These are phyloP conservation scores for Apiotrichum siamense DNA, from an alignment of 1,284 basidiomycete species.

Conservation along the genomic window DNA sequence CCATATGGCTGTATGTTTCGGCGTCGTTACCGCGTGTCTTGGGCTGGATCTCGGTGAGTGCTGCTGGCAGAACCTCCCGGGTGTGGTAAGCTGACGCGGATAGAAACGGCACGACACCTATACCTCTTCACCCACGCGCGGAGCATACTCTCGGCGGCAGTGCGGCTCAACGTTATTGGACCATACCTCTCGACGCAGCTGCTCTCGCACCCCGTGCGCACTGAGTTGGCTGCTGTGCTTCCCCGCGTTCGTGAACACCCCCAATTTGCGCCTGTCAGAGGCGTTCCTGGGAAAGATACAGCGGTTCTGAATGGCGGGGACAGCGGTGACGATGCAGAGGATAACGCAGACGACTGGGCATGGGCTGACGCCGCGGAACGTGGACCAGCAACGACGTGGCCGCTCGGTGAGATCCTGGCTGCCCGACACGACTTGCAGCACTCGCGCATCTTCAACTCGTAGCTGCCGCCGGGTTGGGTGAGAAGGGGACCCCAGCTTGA, in stretches of 20 bases:
- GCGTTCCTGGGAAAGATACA: neutral
- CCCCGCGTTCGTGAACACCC: neutral
- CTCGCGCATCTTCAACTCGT: slow-evolving; percentile 84
- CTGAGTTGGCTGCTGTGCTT: slow-evolving; percentile 39
- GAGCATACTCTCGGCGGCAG: slow-evolving; percentile 78
- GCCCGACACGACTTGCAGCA: slow-evolving; percentile 89
- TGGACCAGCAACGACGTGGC: slow-evolving; percentile 83
- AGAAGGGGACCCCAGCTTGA: no score
- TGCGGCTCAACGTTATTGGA: slow-evolving; percentile 84
- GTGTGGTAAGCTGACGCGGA: neutral
- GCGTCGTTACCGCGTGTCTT: slow-evolving; percentile 69
- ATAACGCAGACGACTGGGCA: slow-evolving; percentile 27
- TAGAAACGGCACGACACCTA: slow-evolving; percentile 67
- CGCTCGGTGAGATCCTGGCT: slow-evolving; percentile 87
- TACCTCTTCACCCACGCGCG: slow-evolving; percentile 91
- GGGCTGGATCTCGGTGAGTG: slow-evolving; percentile 64
- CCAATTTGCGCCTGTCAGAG: no score
- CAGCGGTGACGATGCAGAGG: neutral
- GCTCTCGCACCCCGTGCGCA: slow-evolving; percentile 64
- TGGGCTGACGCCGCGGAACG: slow-evolving; percentile 36
- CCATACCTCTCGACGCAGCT: slow-evolving; percentile 90
- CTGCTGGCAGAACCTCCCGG: neutral
- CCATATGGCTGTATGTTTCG: slow-evolving; percentile 87
- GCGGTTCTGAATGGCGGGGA: neutral
- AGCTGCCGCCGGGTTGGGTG: neutral